A percentile compares a stretch with the other conserved stretches of the same genome.
Evolutionary conservation across 2,329 filamentous ascomycete species (phyloP).

Genomic region (Cladosporium sp.): DNA sequence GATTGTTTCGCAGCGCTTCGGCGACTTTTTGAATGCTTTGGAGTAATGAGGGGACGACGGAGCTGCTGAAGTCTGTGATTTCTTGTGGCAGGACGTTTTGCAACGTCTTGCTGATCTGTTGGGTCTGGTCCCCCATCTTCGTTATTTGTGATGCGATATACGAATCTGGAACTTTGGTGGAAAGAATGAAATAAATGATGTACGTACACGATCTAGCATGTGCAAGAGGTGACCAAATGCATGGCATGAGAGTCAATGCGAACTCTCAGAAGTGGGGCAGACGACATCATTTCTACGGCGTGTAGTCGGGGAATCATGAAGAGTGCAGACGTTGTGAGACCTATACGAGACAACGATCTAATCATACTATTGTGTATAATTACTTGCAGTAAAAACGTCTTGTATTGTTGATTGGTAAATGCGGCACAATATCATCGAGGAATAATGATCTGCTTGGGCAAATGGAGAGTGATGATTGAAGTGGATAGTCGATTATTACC

Average conservation of each 20-base stretch:
- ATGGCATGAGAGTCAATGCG: background rate
- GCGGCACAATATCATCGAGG: too few relatives aligned
- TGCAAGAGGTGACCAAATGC: background rate
- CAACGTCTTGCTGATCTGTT: background rate
- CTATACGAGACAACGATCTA: too few relatives aligned
- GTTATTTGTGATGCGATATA: background rate
- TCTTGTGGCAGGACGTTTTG: background rate
- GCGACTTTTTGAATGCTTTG: constrained; percentile 44
- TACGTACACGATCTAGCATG: background rate
- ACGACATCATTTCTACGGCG: constrained; percentile 1
- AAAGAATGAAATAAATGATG: background rate
- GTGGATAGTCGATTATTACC: too few relatives aligned
- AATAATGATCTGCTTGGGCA: too few relatives aligned
- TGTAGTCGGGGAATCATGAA: background rate
- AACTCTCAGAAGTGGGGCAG: background rate
- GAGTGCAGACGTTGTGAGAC: too few relatives aligned
- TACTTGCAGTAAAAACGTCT: too few relatives aligned
- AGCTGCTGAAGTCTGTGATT: constrained; percentile 18
- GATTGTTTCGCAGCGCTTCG: constrained; percentile 40
- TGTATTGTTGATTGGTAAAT: too few relatives aligned
- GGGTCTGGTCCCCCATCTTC: background rate
- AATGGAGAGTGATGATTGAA: too few relatives aligned
- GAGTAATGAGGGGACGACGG: constrained; percentile 50
- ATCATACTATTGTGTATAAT: too few relatives aligned
- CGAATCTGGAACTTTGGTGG: too few relatives aligned